Base-by-base conservation (phyloP, 768 basidiomycete genomes). In the Chalciporus chontae region DNA sequence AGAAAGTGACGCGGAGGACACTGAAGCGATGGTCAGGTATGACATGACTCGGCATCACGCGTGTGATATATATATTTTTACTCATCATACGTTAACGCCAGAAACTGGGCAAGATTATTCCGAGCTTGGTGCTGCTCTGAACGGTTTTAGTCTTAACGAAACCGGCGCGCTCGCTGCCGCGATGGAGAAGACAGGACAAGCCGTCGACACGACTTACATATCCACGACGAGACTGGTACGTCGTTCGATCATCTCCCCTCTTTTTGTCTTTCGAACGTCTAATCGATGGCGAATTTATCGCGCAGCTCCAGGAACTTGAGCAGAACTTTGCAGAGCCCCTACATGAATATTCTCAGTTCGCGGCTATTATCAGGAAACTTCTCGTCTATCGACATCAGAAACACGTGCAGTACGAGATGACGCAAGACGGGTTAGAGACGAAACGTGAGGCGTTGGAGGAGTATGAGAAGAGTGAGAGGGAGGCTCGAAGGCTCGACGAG, bases 351-450 rank as follows among this genome's bases (percentile, higher is more conserved):
- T 73, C 85, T 47, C 96, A 98, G 68, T 99, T 98, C 65, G 91
- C 90, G 11, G 74, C 78, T 17, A 94, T 97, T 63, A 98, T 99
- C 73, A 94, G 92, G 77, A 89, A 89, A 62, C 73, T 98, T 29
- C 83, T 99, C 41, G 83, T 84, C 0, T 99, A 94, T 71, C 89
- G 96, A 38, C 95, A 98, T 65, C 93, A 94, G 71, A 98, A 98
- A 70, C 94, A 99, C 55, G 88, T 94, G 8, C 96, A 99, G 66
- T 94, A 87, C 62, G 96, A 99, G 70, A 89, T 96, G 80, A 95
- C 96, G 4, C 90, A 95, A 67, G 94, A 97, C 64, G 76, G 77
- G 21, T 74, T 99, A 11, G 94, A 94, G 56, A 73, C 74, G 13
- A 95, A 92, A 69, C 84, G 84, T 48, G 90, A 90, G 60, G 77